A percentile compares a stretch with the other conserved stretches of the same genome.
phyloP scores from a whole-genome alignment of 352 stramenopile species.

The Phytopythium litorale region DNA sequence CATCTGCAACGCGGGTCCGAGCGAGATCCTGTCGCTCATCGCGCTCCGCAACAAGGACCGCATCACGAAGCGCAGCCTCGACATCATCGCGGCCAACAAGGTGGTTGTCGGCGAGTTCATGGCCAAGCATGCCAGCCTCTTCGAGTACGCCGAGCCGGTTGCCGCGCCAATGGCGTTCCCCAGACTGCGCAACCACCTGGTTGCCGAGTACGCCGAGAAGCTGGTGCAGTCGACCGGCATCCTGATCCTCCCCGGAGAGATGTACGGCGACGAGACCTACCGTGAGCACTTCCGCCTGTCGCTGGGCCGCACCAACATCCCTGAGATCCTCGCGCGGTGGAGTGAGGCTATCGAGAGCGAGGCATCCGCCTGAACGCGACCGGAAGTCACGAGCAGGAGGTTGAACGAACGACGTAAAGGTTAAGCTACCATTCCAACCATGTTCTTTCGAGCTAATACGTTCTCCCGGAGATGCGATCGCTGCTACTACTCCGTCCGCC shows the following conservation, averaged over 20 bases:
- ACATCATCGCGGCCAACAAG: conserved; percentile 16
- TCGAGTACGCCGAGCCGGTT: conserved; percentile 27
- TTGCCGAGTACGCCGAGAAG: conserved; percentile 20
- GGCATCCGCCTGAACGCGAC: background rate
- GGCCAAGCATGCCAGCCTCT: conserved; percentile 22
- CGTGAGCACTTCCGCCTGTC: conserved; percentile 29
- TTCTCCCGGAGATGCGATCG: too few relatives aligned
- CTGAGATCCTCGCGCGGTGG: conserved; percentile 25
- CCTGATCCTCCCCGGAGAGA: conserved; percentile 28
- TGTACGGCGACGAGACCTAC: conserved; percentile 21
- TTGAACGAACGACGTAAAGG: too few relatives aligned
- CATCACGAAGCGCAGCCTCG: conserved; percentile 20
- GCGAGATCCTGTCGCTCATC: conserved; percentile 59
- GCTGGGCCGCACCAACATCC: conserved; percentile 25
- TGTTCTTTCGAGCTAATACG: too few relatives aligned
- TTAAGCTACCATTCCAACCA: too few relatives aligned
- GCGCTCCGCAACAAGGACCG: conserved; percentile 37
- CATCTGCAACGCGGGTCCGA: conserved; percentile 54
- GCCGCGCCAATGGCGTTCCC: conserved; percentile 36
- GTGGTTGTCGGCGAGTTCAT: conserved; percentile 30
- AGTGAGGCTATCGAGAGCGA: conserved; percentile 10
- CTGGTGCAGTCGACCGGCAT: conserved; percentile 31
- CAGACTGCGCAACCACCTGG: conserved; percentile 12
- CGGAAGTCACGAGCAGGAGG: too few relatives aligned
- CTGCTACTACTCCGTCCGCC: too few relatives aligned